Evolutionary conservation across 192 early-diverging fungal genomes (phyloP), one percentile per base, ranked within the genome.

Genomic region (Jimgerdemannia flammicorona): DNA sequence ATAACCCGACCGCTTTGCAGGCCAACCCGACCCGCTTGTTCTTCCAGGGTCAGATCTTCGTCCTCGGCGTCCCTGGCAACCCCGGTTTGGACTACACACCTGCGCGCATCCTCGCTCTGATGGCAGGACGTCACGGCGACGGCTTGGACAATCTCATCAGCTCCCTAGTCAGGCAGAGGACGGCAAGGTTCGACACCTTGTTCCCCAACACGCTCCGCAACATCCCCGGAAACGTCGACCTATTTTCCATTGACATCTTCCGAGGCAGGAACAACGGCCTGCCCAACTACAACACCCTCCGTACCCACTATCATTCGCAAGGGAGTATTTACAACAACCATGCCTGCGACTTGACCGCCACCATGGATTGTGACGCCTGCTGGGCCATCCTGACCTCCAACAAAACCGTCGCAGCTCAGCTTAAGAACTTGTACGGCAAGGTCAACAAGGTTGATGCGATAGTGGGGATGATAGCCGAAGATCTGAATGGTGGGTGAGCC

Each of bases 181-280:
- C 70, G 6, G 70, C 70, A 41, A 43, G 19, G 7, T 71, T 41
- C 42, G 40, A 44, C n/a, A 41, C 70, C 10, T 44, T 40, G 4
- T 41, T 44, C 42, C 49, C 70, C 70, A 71, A 71, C 43, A 44
- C 70, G 43, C 49, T 71, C 42, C 29, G 70, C 1, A 71, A 71
- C 70, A 71, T 71, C 70, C 0, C 42, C 29, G 42, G 20, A 44
- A 44, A 44, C 7, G 19, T 71, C 40, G 70, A 71, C 49, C 43
- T 71, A 9, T 44, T 71, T 71, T 4, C 70, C 49, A 71, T 44
- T 6, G 70, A 71, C 43, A 71, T 71, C n/a, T 44, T 71, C 42
- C 70, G 70, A 44, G 42, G 42, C 43, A 41, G 70, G 42, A 3
- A 11, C 4, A 71, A 44, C 3, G 70, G 70, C 43, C 42, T 71